Percentiles rank a stretch among this genome's conserved stretches.
Conservation (phyloP, 768 basidiomycete genomes). For the Pisolithus tinctorius region DNA sequence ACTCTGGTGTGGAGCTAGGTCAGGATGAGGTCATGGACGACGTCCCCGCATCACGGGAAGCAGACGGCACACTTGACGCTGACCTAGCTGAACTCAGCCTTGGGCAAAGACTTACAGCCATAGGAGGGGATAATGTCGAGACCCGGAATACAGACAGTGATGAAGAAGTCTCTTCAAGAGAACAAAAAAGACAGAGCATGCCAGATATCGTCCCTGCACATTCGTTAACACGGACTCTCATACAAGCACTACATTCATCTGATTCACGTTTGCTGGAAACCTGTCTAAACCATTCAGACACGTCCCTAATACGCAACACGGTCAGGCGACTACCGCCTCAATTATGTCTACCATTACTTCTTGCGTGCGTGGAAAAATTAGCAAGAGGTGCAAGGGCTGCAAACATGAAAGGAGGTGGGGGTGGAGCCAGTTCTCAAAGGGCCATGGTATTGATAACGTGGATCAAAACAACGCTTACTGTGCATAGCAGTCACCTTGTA, state of each 20-base stretch:
- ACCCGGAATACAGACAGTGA: conserved; percentile 35
- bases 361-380: conserved; percentile 84
- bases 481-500: conserved; percentile 90
- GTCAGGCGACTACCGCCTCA: conserved; percentile 82
- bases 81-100: conserved; percentile 88
- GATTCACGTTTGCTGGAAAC: conserved; percentile 84
- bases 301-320: conserved; percentile 77
- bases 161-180: conserved; percentile 27
- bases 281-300: conserved; percentile 79
- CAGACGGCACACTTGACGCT: conserved; percentile 70
- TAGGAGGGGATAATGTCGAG: background rate
- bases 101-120: conserved; percentile 49
- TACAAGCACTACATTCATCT: conserved; percentile 93
- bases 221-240: conserved; percentile 87
- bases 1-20: conserved; percentile 61
- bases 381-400: conserved; percentile 66
- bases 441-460: conserved; percentile 64
- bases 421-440: conserved; percentile 73
- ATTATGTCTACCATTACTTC: conserved; percentile 78
- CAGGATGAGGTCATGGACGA: conserved; percentile 51
- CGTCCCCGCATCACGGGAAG: conserved; percentile 33
- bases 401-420: conserved; percentile 72
- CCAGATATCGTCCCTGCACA: conserved; percentile 59
- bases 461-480: conserved; percentile 75
- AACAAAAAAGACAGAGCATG: conserved; percentile 18